Evolutionary conservation across 1,284 basidiomycete genomes (phyloP).

Genomic region (Serendipita sp.): DNA sequence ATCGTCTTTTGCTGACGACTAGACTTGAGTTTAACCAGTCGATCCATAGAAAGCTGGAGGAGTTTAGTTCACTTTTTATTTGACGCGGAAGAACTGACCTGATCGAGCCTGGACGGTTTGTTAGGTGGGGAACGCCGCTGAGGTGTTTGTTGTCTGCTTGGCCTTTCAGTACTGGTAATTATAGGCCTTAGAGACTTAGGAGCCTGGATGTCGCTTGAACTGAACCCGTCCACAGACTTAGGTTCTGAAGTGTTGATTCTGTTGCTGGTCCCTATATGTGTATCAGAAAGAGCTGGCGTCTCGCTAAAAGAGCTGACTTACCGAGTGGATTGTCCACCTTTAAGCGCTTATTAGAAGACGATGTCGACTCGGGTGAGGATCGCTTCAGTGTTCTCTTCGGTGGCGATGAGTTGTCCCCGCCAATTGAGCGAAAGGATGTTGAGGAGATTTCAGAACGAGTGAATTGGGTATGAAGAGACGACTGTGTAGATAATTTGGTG

Average conservation of each 20-base stretch:
- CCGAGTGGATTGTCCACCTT: neutral
- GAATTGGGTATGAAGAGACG: neutral
- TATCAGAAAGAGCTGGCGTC: neutral
- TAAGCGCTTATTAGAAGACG: neutral
- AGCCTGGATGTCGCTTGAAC: neutral
- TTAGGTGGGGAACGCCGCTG: neutral
- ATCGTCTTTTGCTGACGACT: neutral
- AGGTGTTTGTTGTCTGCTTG: neutral
- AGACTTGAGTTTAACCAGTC: neutral
- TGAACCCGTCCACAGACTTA: too few relatives aligned
- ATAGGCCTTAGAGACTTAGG: neutral
- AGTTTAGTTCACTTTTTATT: neutral
- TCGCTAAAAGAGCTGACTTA: neutral
- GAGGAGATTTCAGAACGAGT: neutral
- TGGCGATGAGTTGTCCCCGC: neutral
- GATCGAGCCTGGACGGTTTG: neutral
- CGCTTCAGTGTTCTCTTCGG: neutral
- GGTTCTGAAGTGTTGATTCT: neutral
- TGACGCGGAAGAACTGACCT: neutral
- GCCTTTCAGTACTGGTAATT: neutral
- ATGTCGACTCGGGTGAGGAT: neutral
- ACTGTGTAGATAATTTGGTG: neutral
- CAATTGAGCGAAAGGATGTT: neutral
- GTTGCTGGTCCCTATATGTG: neutral
- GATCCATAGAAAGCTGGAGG: neutral